Base-by-base conservation (phyloP, 106 monocot species). In the Platanthera guangdongensis region DNA sequence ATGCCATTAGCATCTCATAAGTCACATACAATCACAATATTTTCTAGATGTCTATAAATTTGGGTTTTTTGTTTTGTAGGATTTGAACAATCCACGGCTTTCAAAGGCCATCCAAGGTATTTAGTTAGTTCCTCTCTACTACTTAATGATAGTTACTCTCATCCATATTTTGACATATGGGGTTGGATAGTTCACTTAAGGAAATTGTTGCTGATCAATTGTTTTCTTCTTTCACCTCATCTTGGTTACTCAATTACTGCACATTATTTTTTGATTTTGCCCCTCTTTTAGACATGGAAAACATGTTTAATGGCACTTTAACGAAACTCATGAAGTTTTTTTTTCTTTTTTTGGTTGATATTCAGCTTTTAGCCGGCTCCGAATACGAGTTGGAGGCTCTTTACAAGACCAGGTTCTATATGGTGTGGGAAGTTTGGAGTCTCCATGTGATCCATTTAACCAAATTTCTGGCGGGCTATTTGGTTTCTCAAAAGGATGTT, bases 371-470 rank as follows among this genome's bases (percentile, higher is more conserved):
- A 73, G 80, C 28, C 47, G 57, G 0, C 68, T 93, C 51, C 52
- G 92, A 80, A 89, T 96, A 85, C 84, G 95, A 79, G 81, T 96
- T 52, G 95, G 95, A 82, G 95, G 95, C 7, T 84, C 90, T 28
- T 83, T 96, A 80, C 90, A 96, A 84, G 93, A 96, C 60, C 87
- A 83, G 72, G 81, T 96, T 14, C 72, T 87, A 5, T 96, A 89
- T 84, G 90, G 81, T 6, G 79, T 84, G 11, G 85, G 75, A 73
- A 79, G 76, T 77, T 68, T 52, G 50, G 84, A 55, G 13, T 7
- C 76, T 71, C 83, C 83, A n/a, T 95, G 95, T 67, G 14, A 75
- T 46, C 83, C 88, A 49, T 90, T 95, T 74, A 22, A 11, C 70
- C 80, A 80, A 47, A 79, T 19, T 39, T 21, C 76, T 32, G 88